phyloP scores from a whole-genome alignment of 2,329 filamentous ascomycete species.

The Monilinia aucupariae region DNA sequence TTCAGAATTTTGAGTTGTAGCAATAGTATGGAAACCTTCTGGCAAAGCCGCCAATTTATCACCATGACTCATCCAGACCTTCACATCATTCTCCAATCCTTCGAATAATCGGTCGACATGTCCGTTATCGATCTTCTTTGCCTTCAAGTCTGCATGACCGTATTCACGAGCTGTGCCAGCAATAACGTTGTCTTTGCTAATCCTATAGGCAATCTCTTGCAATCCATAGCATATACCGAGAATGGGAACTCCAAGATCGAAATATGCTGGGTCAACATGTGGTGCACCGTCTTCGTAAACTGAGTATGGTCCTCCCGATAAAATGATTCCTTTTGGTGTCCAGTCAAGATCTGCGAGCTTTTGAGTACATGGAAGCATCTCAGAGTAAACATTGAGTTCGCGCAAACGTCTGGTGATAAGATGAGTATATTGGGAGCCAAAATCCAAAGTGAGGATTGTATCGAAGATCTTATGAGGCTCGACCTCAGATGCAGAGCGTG shows the following conservation, averaged over 20 bases:
- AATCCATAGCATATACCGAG: constrained; percentile 43
- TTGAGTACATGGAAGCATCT: constrained; percentile 83
- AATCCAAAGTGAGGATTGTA: constrained; percentile 68
- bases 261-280: constrained; percentile 76
- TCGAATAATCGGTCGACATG: constrained; percentile 76
- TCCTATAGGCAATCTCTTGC: constrained; percentile 69
- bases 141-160: constrained; percentile 44
- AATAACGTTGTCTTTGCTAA: constrained; percentile 57
- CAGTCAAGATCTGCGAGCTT: constrained; percentile 71
- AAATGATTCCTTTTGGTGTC: constrained; percentile 78
- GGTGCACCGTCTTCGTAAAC: constrained; percentile 76
- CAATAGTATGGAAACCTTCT: constrained; percentile 66
- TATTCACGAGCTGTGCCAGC: constrained; percentile 52
- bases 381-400: constrained; percentile 74
- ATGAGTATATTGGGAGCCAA: constrained; percentile 68
- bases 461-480: constrained; percentile 34
- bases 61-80: constrained; percentile 81
- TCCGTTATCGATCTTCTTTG: constrained; percentile 47
- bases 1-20: constrained; percentile 67
- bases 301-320: constrained; percentile 65
- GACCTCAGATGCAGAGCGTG: constrained; percentile 5
- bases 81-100: constrained; percentile 63
- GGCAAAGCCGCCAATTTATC: constrained; percentile 79
- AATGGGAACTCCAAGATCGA: constrained; percentile 43
- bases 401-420: constrained; percentile 62